Evolutionary conservation across 176 grass and related monocot genomes (phyloP), one percentile per base, ranked within the genome.

Genomic region (Sorghum bicolor): DNA sequence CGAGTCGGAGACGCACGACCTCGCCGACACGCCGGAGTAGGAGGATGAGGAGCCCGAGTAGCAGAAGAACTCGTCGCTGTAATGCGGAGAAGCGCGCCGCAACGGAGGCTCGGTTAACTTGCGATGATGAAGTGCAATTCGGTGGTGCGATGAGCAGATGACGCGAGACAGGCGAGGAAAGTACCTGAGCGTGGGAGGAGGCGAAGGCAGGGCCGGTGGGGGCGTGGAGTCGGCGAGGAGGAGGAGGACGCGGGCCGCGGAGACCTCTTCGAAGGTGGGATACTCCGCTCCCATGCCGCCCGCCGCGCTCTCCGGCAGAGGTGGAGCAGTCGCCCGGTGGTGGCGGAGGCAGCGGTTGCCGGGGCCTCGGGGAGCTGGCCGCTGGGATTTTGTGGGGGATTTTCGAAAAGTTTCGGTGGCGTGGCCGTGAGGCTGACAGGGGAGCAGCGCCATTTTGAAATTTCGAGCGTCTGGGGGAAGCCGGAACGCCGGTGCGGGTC

Each of bases 1-100:
- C 9, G 83, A 78, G 53, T 90, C 73, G 74, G 83, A 90, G 33
- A 90, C 88, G 79, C 88, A 90, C 34, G 88, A 90, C 83, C 73
- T 73, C 44, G 74, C 79, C 34, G 88, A 90, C 55, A 74, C 47
- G 28, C 38, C 43, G 43, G 88, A 82, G 88, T 65, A 62, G 72
- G 88, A 86, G 12, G 70, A 20, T 2, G 80, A 90, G 67, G 78
- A 86, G 24, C 78, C 40, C 32, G 83, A 89, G 87, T 89, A 67
- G 79, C 33, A 82, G 32, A 67, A 82, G 79, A 79, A 14, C 88
- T 64, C 88, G 73, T 90, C 83, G 79, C 88, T 90, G 83, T 79
- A 66, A 78, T 9, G 24, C 10, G 32, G 28, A 62, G 62, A 84
- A 32, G 47, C 82, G 80, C 75, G 24, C 15, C 77, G 19, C 17